Evolutionary conservation across 2,329 filamentous ascomycete genomes (phyloP), one percentile per base, ranked within the genome.

Genomic region (Lasiodiplodia sp.): DNA sequence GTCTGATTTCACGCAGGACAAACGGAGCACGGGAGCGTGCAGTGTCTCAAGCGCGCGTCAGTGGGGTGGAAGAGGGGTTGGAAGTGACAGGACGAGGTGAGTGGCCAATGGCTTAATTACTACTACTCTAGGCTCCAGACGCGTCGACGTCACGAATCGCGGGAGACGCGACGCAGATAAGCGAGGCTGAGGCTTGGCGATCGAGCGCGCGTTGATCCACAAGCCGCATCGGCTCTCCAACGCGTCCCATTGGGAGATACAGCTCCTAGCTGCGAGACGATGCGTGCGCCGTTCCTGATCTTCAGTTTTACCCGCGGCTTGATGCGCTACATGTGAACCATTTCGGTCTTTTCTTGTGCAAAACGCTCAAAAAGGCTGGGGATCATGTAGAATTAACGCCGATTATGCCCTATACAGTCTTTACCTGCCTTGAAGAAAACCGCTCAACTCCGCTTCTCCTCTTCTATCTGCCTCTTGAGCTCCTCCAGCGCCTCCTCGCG

Each of bases 381-480:
- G 60, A 37, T 38, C 12, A 64, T 52, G 47, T 64, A 52, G 56
- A 60, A 58, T 67, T 56, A 58, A 67, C 52, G 44, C 65, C 53
- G 31, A 25, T 38, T 51, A 67, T 67, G 65, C 65, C 65, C 65
- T 67, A 60, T 67, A 60, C 65, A 67, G 47, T 67, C 53, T 67
- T 47, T 52, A 58, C 53, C 60, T 52, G 25, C 25, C 28, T 47
- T 51, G 28, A n/a, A 44, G 6, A 49, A 58, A 7, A 28, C 23
- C 34, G 53, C 38, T 56, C 51, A 68, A 56, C 66, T 68, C 49
- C 57, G 49, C 84, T 92, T 96, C 86, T 95, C 94, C 25, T 93
- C 91, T 75, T 97, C 94, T 80, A 98, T 91, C 82, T 97, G 90
- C 77, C 88, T 85, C 80, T 89, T 88, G 77, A 98, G 78, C 78